phyloP scores from a whole-genome alignment of 768 basidiomycete genomes.

The Russula brevipes region DNA sequence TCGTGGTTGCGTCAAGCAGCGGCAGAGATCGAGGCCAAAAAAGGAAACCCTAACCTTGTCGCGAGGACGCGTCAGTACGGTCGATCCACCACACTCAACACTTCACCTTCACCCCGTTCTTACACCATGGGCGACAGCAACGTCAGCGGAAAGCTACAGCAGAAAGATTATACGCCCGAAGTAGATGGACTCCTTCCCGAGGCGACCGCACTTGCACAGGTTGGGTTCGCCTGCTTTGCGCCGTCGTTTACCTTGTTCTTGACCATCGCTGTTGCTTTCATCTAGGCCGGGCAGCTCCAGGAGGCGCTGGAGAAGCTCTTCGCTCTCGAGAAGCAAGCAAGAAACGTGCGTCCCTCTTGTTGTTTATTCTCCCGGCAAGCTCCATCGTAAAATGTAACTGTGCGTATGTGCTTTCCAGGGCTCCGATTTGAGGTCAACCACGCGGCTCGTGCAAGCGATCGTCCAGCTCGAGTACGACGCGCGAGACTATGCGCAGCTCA shows the following conservation, averaged over 20 bases:
- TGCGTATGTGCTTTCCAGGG: slow-evolving; percentile 48
- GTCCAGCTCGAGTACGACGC: slow-evolving; percentile 68
- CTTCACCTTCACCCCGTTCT: not conserved
- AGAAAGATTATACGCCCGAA: slow-evolving; percentile 82
- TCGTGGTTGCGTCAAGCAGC: slow-evolving; percentile 7
- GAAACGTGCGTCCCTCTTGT: slow-evolving; percentile 61
- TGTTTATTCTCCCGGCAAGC: not conserved
- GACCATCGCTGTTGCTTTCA: not conserved
- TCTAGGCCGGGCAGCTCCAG: slow-evolving; percentile 73
- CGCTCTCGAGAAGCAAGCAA: slow-evolving; percentile 87
- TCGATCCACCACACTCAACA: too few species aligned
- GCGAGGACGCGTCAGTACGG: slow-evolving; percentile 35
- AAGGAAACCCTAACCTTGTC: slow-evolving; percentile 25
- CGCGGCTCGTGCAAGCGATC: slow-evolving; percentile 71
- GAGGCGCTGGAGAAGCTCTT: slow-evolving; percentile 88
- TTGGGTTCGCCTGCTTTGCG: slow-evolving; percentile 33
- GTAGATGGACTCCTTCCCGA: slow-evolving; percentile 72
- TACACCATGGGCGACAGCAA: slow-evolving; percentile 58
- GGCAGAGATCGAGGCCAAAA: slow-evolving; percentile 16
- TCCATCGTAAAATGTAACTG: not conserved
- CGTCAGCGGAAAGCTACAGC: slow-evolving; percentile 61
- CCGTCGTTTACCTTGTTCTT: not conserved
- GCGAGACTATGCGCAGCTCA: slow-evolving; percentile 63
- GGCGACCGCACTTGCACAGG: slow-evolving; percentile 64
- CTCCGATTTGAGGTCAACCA: slow-evolving; percentile 89